Evolutionary conservation across 768 basidiomycete species (phyloP), one percentile per base, ranked within the genome.

Genomic region (Suillus subluteus): DNA sequence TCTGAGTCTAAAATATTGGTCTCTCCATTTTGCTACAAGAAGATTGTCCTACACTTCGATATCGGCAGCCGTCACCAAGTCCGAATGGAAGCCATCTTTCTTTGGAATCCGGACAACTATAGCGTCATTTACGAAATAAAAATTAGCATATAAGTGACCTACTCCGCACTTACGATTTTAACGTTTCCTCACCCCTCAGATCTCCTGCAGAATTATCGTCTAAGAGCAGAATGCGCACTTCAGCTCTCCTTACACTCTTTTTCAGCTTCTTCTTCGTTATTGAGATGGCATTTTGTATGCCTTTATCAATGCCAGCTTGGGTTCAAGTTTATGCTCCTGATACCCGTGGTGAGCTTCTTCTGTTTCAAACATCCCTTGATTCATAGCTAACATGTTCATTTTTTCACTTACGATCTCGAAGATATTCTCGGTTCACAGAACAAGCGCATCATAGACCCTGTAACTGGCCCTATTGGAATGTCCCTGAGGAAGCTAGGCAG

Each of bases 161-260:
- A 30, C 41, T 30, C 26, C 5, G 18, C 58, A 18, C 5, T 21
- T 23, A 5, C 16, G 3, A 43, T 43, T 61, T 21, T 41, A 21
- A 23, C 59, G 6, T 61, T 30, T 18, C 41, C 18, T 18, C 37
- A 7, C 54, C 52, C 26, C 9, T 55, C 16, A 41, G 40, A 21
- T 35, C 40, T 18, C 16, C 23, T 40, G 7, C 58, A 37, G 12
- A 38, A 58, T 38, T 58, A 59, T 61, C 59, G 11, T 61, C 59
- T 13, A 43, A 61, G 59, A 43, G 37, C 59, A 61, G 41, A 61
- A 61, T 61, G 59, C 59, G 59, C 18, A 44, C 30, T 30, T 61
- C 59, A 30, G 41, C 59, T 61, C 40, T 61, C 59, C 30, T 30
- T 43, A 43, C 59, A 21, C 59, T 61, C 59, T 61, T 61, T 61